A percentile compares a stretch with the other conserved stretches of the same genome.
phyloP scores from a whole-genome alignment of 768 basidiomycete species.

The Hygrophoropsis aurantiaca region DNA sequence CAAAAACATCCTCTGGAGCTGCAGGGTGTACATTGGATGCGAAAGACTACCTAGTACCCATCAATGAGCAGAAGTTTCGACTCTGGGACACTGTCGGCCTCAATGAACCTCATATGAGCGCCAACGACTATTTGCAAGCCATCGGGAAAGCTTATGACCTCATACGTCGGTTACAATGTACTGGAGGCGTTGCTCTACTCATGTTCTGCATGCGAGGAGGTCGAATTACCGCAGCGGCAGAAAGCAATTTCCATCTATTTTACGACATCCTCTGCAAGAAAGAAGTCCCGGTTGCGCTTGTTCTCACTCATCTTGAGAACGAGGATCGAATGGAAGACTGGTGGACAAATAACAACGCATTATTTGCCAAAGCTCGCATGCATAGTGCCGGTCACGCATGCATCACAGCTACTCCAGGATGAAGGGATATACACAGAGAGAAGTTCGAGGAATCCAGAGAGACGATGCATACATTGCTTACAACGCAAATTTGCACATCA shows the following conservation, averaged over 20 bases:
- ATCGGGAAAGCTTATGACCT: conserved; percentile 33
- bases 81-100: conserved; percentile 36
- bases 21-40: conserved; percentile 36
- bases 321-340: conserved; percentile 30
- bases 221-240: conserved; percentile 26
- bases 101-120: conserved; percentile 22
- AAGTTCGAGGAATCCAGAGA: conserved; percentile 34
- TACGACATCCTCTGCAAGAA: conserved; percentile 28
- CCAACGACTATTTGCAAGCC: conserved; percentile 25
- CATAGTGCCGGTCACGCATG: conserved; percentile 35
- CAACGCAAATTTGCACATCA: conserved; percentile 10
- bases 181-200: conserved; percentile 31
- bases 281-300: conserved; percentile 29
- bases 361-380: conserved; percentile 28
- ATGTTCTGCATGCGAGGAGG: conserved; percentile 34
- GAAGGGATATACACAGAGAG: conserved; percentile 16
- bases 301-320: conserved; percentile 33
- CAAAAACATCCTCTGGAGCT: conserved; percentile 27
- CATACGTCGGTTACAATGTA: conserved; percentile 30
- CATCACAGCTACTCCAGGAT: conserved; percentile 34
- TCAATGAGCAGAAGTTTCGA: conserved; percentile 22
- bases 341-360: conserved; percentile 31
- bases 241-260: conserved; percentile 32
- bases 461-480: conserved; percentile 20
- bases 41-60: conserved; percentile 22